Evolutionary conservation across 495 filamentous ascomycete species (phyloP), one percentile per base, ranked within the genome.

Genomic region (Hypoxylon trugodes): DNA sequence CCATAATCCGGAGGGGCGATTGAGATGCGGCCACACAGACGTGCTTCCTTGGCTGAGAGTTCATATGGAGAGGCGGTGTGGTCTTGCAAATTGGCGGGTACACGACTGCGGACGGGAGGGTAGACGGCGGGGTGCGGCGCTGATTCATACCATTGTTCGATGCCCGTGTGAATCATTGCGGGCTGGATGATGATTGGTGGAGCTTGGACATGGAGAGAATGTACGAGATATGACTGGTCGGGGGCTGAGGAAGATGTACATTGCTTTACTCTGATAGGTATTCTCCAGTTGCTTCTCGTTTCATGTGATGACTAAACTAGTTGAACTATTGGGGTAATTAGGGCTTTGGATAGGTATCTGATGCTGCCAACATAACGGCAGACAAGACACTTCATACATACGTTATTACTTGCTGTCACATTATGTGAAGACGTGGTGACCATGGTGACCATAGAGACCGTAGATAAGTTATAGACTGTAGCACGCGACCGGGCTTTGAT

Each of bases 11-110:
- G 50, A 66, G 62, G 62, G 54, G 22, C 42, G n/a, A 16, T 10
- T 35, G 41, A 19, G 35, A 42, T 53, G 54, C 43, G 57, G 62
- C 62, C 62, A 66, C 62, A 56, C 55, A 56, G 38, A 60, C 50
- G 37, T 13, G 24, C 36, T 41, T 43, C 50, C 38, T 59, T 51
- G 50, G 50, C 18, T 38, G 37, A 36, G 36, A 28, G 56, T 26
- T 36, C 46, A 42, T 38, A 35, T 48, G 35, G 56, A 66, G 56
- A 47, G 41, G 62, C 62, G 62, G 62, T 66, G 62, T 55, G 56
- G 43, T 45, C 15, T 66, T 61, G 56, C 56, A 33, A 66, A 66
- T 41, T 56, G 62, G 62, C 62, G 62, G 62, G 56, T 21, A 61
- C 48, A 43, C 33, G 13, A 37, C 18, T 32, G 38, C 18, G 43